These are phyloP conservation scores for Porphyrellus cyaneotinctus DNA, from an alignment of 768 basidiomycete genomes.

Conservation along the genomic window DNA sequence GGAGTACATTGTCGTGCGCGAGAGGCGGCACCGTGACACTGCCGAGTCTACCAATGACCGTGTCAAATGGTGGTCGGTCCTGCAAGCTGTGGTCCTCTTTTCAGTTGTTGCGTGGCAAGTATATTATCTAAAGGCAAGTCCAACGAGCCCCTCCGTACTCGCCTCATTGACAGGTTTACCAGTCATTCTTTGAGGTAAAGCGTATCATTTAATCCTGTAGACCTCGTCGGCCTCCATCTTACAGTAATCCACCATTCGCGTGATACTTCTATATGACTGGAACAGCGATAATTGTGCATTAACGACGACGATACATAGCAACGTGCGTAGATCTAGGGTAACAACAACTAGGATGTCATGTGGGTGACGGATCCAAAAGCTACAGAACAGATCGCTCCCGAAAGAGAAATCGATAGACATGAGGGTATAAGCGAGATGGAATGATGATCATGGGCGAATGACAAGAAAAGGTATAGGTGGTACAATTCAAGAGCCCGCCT, in stretches of 20 bases:
- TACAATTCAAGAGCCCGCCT: conserved; percentile 19
- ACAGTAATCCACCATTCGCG: not conserved
- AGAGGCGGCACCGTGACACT: conserved; percentile 90
- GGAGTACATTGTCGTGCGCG: conserved; percentile 95
- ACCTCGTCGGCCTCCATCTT: not conserved
- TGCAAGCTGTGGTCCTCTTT: conserved; percentile 84
- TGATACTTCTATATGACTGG: not conserved
- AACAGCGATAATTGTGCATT: conserved; percentile 10
- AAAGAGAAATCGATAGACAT: conserved; percentile 9
- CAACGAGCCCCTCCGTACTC: not conserved
- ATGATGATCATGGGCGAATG: conserved; percentile 8
- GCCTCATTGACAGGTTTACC: conserved; percentile 3
- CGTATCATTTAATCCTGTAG: conserved; percentile 62
- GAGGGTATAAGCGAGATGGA: conserved; percentile 17
- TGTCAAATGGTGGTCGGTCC: conserved; percentile 98
- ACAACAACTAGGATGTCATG: conserved; percentile 28
- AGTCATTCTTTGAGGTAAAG: conserved; percentile 91
- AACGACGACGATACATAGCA: conserved; percentile 17
- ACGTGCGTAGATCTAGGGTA: conserved; percentile 26
- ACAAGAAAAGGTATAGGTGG: conserved; percentile 6
- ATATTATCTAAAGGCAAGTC: conserved; percentile 84
- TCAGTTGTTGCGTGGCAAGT: conserved; percentile 95
- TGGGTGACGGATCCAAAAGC: not conserved
- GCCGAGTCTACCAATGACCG: conserved; percentile 90
- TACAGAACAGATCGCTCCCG: conserved; percentile 1